A percentile compares a stretch with the other conserved stretches of the same genome.
These are phyloP conservation scores for Beauveria sp. DNA, from an alignment of 2,329 filamentous ascomycete genomes.

Conservation along the genomic window DNA sequence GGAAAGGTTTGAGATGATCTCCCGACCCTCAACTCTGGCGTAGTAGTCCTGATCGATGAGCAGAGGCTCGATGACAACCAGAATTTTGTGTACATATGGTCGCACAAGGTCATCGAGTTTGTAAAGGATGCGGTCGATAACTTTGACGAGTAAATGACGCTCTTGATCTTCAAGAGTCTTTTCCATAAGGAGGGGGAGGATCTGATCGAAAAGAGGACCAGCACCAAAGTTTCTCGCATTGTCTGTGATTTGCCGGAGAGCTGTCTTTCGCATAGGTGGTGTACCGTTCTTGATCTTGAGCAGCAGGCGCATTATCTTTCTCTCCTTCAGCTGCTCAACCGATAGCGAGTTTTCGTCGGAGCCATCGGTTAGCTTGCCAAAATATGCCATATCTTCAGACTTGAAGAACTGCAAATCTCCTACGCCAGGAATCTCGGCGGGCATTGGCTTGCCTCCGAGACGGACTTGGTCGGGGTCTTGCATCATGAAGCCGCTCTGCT, in stretches of 20 bases:
- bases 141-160: slow-evolving; percentile 95
- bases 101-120: slow-evolving; percentile 95
- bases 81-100: slow-evolving; percentile 94
- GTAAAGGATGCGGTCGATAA: slow-evolving; percentile 96
- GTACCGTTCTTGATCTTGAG: slow-evolving; percentile 99
- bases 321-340: slow-evolving; percentile 92
- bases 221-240: slow-evolving; percentile 95
- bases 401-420: slow-evolving; percentile 98
- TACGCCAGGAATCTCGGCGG: slow-evolving; percentile 91
- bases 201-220: slow-evolving; percentile 92
- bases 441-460: slow-evolving; percentile 79
- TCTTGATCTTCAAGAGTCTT: slow-evolving; percentile 97
- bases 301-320: slow-evolving; percentile 95
- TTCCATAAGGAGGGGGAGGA: slow-evolving; percentile 94
- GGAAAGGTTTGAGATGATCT: slow-evolving; percentile 96
- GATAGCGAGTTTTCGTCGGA: slow-evolving; percentile 86
- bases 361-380: slow-evolving; percentile 92
- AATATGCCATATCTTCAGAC: slow-evolving; percentile 96
- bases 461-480: slow-evolving; percentile 85
- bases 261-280: slow-evolving; percentile 97
- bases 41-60: slow-evolving; percentile 99
- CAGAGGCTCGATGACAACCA: slow-evolving; percentile 97
- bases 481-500: slow-evolving; percentile 91
- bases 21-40: slow-evolving; percentile 91
- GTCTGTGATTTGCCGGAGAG: slow-evolving; percentile 91